Base-by-base conservation (phyloP, 2,329 filamentous ascomycete species). In the Macrophomina tecta region DNA sequence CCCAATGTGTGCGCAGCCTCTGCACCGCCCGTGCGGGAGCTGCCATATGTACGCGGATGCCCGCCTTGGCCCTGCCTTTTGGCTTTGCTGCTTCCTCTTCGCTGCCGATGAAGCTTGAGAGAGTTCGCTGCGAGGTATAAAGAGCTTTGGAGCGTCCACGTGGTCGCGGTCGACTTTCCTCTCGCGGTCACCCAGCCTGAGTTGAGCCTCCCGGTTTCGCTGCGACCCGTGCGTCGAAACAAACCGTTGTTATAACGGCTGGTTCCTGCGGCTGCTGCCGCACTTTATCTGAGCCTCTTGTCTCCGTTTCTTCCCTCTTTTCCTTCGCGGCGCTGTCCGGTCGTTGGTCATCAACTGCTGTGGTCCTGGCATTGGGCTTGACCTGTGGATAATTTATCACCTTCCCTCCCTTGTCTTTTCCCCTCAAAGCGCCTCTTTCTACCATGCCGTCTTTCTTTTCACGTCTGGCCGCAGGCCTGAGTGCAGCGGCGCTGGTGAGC, bases 401-500 rank as follows among this genome's bases (percentile, higher is more conserved):
- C 11, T 38, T 2, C 14, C 32, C 46, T 42, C 23, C 23, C 11
- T 52, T 18, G 38, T 18, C 16, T 28, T n/a, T 40, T 42, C 32
- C 12, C 7, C 4, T 52, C 18, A 4, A 42, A 38, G 6, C 48
- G 55, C 5, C 38, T 12, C 11, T 36, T 14, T 11, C 18, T 23
- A 53, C 40, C 28, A 64, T 64, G 61, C 14, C 23, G 34, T 53
- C 61, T 53, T 46, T 65, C 28, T 55, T 65, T 7, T 38, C 63
- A 8, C 63, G 63, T 38, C 42, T 55, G 28, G 63, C 28, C 28
- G 63, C 30, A 28, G 51, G 49, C 52, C 18, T 65, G 9, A 40
- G 51, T 45, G 52, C 63, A 12, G 49, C 52, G 28, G 52, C 51
- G 28, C 49, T 56, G 36, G 63, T 46, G 5, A 40, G 32, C 18